These are phyloP conservation scores for Styphnolobium japonicum DNA, from an alignment of 306 rosid species.

Conservation along the genomic window DNA sequence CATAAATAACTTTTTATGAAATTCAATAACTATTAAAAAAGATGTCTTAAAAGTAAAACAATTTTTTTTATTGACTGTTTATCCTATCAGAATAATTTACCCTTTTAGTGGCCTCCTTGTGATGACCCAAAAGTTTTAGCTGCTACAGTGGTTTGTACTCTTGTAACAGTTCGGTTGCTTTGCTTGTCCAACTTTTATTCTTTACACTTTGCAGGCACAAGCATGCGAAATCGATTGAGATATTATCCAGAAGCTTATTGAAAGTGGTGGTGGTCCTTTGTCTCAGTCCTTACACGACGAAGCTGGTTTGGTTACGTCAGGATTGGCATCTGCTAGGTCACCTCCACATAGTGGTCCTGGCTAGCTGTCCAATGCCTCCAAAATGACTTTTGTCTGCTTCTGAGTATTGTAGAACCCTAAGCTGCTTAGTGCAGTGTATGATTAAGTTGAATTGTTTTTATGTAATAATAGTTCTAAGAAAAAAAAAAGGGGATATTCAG, in stretches of 20 bases:
- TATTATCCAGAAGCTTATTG: slow-evolving; percentile 9
- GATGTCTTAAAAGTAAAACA: neutral
- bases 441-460: neutral
- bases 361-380: neutral
- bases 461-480: neutral
- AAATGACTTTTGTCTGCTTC: neutral
- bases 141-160: neutral
- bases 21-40: neutral
- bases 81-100: neutral
- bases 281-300: neutral
- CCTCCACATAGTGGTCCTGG: slow-evolving; percentile 1
- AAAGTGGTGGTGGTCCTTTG: slow-evolving; percentile 10
- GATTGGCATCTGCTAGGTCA: neutral
- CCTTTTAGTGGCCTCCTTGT: neutral
- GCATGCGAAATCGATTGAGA: neutral
- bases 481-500: neutral
- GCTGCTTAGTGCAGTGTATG: neutral
- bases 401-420: neutral
- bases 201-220: neutral
- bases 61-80: neutral
- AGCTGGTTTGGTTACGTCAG: slow-evolving; percentile 3
- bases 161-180: neutral
- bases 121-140: neutral
- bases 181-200: neutral
- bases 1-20: too few relatives aligned